phyloP scores from a whole-genome alignment of 192 early-diverging fungal genomes.

The Gorgonomyces haynaldii region DNA sequence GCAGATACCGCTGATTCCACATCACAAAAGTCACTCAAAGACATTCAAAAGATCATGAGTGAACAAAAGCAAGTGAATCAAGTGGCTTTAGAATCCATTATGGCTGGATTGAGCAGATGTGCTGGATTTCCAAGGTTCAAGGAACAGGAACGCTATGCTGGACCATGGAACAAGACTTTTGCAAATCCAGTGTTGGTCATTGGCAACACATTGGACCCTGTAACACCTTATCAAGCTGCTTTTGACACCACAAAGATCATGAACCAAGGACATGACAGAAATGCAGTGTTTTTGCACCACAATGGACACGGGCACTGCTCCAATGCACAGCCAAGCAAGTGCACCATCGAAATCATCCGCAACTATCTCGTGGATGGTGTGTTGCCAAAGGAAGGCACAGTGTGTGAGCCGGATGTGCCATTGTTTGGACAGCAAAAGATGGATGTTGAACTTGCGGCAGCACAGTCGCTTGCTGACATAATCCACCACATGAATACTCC shows the following conservation, averaged over 20 bases:
- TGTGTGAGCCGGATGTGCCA: not conserved
- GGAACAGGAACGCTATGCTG: slow-evolving; percentile 20
- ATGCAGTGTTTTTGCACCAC: slow-evolving; percentile 20
- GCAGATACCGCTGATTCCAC: not conserved
- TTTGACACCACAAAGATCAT: not conserved
- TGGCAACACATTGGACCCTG: slow-evolving; percentile 29
- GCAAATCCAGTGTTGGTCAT: slow-evolving; percentile 27
- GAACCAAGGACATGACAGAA: not conserved
- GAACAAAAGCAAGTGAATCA: not conserved
- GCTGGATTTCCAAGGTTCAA: not conserved
- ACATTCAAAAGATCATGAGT: not conserved
- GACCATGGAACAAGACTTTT: slow-evolving; percentile 29
- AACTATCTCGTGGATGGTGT: slow-evolving; percentile 10
- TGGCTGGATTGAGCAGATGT: not conserved
- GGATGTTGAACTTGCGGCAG: too few species aligned
- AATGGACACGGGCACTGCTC: slow-evolving; percentile 30
- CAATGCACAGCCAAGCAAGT: slow-evolving; percentile 11
- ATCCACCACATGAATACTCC: too few species aligned
- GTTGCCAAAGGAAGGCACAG: not conserved
- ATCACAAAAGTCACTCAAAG: not conserved
- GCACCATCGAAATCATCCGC: slow-evolving; percentile 20
- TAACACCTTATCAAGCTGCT: slow-evolving; percentile 28
- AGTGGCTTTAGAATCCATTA: not conserved
- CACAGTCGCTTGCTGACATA: too few species aligned
- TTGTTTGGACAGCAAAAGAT: not conserved